Evolutionary conservation across 2,329 filamentous ascomycete genomes (phyloP).

Genomic region (Venturia nashicola): DNA sequence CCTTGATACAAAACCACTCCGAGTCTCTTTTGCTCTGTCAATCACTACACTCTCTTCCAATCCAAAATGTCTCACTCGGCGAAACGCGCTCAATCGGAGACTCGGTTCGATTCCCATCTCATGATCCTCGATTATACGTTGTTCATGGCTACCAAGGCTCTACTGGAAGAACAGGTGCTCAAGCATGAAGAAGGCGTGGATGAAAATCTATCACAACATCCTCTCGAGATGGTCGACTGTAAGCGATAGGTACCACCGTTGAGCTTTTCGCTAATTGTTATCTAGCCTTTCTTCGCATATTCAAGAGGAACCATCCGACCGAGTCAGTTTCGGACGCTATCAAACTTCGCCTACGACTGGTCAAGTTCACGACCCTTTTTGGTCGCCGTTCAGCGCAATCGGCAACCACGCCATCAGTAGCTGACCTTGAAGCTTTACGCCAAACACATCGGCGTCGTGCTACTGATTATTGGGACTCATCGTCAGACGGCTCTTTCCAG

Average conservation of each 20-base stretch:
- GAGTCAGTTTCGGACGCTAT: constrained; percentile 26
- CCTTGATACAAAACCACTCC: background rate
- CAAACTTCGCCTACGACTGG: constrained; percentile 34
- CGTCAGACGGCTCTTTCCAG: background rate
- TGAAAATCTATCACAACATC: constrained; percentile 7
- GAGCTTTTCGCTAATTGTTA: background rate
- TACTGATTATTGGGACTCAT: constrained; percentile 4
- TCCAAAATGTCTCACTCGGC: background rate
- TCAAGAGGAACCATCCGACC: constrained; percentile 28
- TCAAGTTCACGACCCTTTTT: constrained; percentile 35
- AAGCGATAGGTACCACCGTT: background rate
- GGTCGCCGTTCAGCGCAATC: constrained; percentile 28
- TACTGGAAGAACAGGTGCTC: constrained; percentile 24
- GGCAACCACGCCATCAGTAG: constrained; percentile 24
- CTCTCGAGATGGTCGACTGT: constrained; percentile 15
- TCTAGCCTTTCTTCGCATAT: constrained; percentile 30
- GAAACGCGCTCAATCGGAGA: background rate
- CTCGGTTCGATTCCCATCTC: constrained; percentile 36
- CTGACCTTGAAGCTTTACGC: constrained; percentile 24
- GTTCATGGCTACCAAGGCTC: constrained; percentile 31
- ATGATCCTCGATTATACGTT: constrained; percentile 46
- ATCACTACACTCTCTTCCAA: background rate
- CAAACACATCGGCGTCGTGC: constrained; percentile 23
- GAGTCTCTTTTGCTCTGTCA: background rate
- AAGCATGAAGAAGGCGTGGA: background rate